Evolutionary conservation across 768 basidiomycete genomes (phyloP).

Genomic region (Symmetrospora coprosmae): DNA sequence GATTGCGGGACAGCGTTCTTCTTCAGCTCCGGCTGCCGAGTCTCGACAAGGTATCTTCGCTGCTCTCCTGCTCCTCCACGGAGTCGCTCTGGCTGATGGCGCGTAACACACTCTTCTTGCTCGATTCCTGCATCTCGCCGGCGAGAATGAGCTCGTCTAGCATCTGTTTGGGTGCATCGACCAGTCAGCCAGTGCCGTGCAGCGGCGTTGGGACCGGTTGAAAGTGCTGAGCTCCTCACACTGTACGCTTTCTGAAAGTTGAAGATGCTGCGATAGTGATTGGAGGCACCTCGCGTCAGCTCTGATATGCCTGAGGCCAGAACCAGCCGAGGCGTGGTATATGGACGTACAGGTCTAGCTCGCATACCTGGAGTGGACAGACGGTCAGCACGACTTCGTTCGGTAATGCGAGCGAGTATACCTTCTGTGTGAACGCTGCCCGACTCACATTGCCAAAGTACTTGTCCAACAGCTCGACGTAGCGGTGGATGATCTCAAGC

Average conservation of each 20-base stretch:
- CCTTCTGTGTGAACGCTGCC: too few relatives aligned
- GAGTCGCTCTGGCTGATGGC: constrained; percentile 41
- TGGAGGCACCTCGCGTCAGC: neutral
- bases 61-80: constrained; percentile 40
- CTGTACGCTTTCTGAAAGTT: constrained; percentile 94
- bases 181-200: neutral
- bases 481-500: constrained; percentile 84
- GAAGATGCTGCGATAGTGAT: constrained; percentile 57
- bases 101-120: constrained; percentile 49
- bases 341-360: constrained; percentile 65
- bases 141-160: constrained; percentile 85
- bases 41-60: constrained; percentile 40
- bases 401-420: neutral
- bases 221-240: constrained; percentile 42
- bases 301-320: neutral
- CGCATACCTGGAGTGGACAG: constrained; percentile 49
- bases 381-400: too few relatives aligned
- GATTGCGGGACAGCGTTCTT: neutral
- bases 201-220: neutral
- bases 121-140: constrained; percentile 86
- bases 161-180: constrained; percentile 39
- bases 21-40: constrained; percentile 34
- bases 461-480: constrained; percentile 52
- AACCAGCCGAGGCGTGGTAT: neutral
- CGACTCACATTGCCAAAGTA: constrained; percentile 72